Percentiles rank a stretch among this genome's conserved stretches.
These are phyloP conservation scores for Filobasidium floriforme DNA, from an alignment of 768 basidiomycete genomes.

Conservation along the genomic window DNA sequence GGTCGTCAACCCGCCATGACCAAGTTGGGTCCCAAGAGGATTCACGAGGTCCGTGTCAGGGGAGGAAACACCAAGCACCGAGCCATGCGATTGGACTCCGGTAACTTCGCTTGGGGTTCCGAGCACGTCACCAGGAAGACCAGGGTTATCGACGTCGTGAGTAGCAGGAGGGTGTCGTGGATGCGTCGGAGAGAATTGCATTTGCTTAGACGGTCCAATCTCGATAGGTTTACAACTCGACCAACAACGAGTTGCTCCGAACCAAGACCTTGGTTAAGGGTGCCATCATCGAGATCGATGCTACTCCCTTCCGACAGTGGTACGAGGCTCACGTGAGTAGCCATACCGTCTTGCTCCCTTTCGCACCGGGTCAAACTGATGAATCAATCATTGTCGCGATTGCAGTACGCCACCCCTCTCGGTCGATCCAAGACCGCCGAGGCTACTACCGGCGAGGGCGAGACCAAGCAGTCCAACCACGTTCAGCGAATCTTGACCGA, in stretches of 20 bases:
- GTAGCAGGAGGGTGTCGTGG: constrained; percentile 41
- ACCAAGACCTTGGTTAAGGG: constrained; percentile 98
- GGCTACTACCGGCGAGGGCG: constrained; percentile 49
- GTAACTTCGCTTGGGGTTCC: constrained; percentile 98
- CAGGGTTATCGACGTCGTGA: constrained; percentile 86
- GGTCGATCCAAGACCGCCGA: constrained; percentile 54
- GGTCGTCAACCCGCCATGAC: constrained; percentile 97
- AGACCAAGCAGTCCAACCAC: constrained; percentile 81
- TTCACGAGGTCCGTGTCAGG: constrained; percentile 89
- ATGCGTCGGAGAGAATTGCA: neutral
- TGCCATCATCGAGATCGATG: constrained; percentile 94
- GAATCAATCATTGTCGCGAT: neutral
- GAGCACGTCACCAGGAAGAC: constrained; percentile 93
- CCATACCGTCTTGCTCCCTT: neutral
- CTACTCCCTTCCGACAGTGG: constrained; percentile 98
- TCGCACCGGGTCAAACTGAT: neutral
- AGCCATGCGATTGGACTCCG: constrained; percentile 89
- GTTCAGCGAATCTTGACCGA: constrained; percentile 76
- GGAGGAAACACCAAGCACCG: constrained; percentile 94
- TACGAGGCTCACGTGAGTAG: constrained; percentile 89
- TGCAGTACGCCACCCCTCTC: constrained; percentile 86
- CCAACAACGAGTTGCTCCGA: constrained; percentile 99
- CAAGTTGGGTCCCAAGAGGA: constrained; percentile 88
- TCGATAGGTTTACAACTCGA: constrained; percentile 86
- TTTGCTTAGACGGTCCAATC: neutral